Evolutionary conservation across 352 stramenopile species (phyloP).

Genomic region (Phytopythium ostracodes): DNA sequence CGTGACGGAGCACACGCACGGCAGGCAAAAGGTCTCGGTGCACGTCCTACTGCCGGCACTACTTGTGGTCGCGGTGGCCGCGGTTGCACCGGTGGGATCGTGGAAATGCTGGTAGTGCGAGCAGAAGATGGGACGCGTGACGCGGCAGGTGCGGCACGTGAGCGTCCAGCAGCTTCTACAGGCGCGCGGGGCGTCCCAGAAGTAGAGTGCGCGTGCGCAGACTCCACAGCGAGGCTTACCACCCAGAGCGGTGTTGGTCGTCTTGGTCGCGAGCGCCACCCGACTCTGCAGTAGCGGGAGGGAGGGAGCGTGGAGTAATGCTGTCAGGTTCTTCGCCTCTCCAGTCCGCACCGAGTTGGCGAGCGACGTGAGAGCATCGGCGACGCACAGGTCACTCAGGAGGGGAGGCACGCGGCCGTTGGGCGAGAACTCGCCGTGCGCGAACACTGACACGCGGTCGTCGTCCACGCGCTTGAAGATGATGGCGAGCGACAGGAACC

Average conservation of each 20-base stretch:
- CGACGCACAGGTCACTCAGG: conserved; percentile 54
- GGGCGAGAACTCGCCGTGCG: conserved; percentile 61
- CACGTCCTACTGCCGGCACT: conserved; percentile 13
- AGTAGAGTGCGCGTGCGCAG: conserved; percentile 50
- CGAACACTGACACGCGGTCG: conserved; percentile 62
- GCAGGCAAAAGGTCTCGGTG: conserved; percentile 73
- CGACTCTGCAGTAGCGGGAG: conserved; percentile 3
- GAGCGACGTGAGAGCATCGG: conserved; percentile 52
- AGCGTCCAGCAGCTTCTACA: conserved; percentile 67
- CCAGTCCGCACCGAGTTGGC: conserved; percentile 59
- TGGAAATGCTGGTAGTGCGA: conserved; percentile 66
- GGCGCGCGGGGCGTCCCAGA: conserved; percentile 55
- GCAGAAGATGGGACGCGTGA: conserved; percentile 75
- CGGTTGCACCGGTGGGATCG: conserved; percentile 17
- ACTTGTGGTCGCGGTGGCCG: conserved; percentile 7
- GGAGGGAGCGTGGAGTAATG: conserved; percentile 35
- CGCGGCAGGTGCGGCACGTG: conserved; percentile 58
- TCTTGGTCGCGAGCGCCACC: conserved; percentile 5
- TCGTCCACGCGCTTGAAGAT: conserved; percentile 58
- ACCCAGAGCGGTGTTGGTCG: conserved; percentile 5
- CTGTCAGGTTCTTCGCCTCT: conserved; percentile 71
- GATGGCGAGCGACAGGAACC: conserved; percentile 56
- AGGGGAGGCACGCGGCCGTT: conserved; percentile 47
- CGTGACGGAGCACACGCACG: conserved; percentile 67
- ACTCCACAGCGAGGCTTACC: conserved; percentile 44